phyloP scores from a whole-genome alignment of 2,329 filamentous ascomycete genomes.

The Cercospora janseana region DNA sequence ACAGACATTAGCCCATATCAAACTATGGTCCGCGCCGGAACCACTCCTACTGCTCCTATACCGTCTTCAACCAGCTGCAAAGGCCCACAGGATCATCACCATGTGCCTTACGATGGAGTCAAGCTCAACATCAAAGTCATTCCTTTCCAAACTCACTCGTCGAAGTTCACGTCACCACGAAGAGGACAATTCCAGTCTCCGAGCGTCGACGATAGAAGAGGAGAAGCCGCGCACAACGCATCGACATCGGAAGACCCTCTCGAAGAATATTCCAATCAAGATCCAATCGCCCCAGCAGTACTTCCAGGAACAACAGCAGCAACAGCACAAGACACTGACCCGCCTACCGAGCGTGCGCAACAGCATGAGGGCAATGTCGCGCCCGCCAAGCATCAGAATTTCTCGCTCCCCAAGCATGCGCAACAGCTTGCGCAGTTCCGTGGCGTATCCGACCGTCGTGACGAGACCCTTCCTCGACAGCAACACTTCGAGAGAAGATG shows the following conservation, averaged over 20 bases:
- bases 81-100: neutral
- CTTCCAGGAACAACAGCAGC: conserved; percentile 11
- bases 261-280: conserved; percentile 10
- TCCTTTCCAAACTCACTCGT: conserved; percentile 4
- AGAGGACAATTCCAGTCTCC: conserved; percentile 2
- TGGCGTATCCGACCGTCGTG: neutral
- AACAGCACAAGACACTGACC: neutral
- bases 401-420: conserved; percentile 1
- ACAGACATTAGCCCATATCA: neutral
- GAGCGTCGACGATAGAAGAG: neutral
- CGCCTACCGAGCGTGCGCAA: conserved; percentile 7
- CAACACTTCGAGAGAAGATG: neutral
- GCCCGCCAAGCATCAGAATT: neutral
- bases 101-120: conserved; percentile 12
- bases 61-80: neutral
- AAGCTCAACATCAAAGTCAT: conserved; percentile 12
- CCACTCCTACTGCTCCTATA: neutral
- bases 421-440: too few relatives aligned
- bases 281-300: conserved; percentile 11
- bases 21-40: neutral
- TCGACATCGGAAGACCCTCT: conserved; percentile 5
- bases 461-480: neutral
- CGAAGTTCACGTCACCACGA: neutral
- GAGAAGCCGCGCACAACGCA: neutral
- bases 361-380: conserved; percentile 3